A percentile compares a stretch with the other conserved stretches of the same genome.
phyloP scores from a whole-genome alignment of 768 basidiomycete species.

The Cubamyces sp. region DNA sequence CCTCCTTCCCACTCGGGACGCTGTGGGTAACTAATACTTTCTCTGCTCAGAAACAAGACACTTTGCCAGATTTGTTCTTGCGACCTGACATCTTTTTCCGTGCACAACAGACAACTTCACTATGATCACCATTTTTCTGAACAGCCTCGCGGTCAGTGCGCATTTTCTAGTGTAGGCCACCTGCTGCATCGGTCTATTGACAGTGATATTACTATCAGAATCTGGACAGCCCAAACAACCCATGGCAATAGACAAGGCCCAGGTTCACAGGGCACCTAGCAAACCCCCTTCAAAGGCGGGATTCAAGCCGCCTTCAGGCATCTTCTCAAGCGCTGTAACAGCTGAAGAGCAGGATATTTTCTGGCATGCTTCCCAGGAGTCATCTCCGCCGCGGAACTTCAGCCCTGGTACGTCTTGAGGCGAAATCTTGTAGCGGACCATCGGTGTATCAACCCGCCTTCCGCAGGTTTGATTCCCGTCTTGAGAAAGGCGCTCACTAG shows the following conservation, averaged over 20 bases:
- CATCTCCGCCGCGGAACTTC: slow-evolving; percentile 56
- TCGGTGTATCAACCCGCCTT: not conserved
- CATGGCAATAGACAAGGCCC: not conserved
- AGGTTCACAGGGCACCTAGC: not conserved
- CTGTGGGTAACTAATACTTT: not conserved
- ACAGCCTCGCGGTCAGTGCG: slow-evolving; percentile 15
- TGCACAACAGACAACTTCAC: slow-evolving; percentile 51
- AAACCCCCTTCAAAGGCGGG: slow-evolving; percentile 5
- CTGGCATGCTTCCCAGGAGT: slow-evolving; percentile 59
- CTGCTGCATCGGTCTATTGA: not conserved
- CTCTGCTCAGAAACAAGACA: slow-evolving; percentile 10
- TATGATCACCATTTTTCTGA: slow-evolving; percentile 54
- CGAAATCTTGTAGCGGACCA: not conserved
- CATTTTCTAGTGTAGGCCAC: not conserved
- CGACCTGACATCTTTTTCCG: slow-evolving; percentile 44
- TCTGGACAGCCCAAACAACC: no score
- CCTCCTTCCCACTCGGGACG: not conserved
- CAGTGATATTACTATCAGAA: no score
- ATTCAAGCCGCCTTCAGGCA: slow-evolving; percentile 3
- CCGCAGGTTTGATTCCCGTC: slow-evolving; percentile 64
- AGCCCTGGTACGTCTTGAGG: slow-evolving; percentile 54
- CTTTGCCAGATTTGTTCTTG: slow-evolving; percentile 56
- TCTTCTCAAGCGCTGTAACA: not conserved
- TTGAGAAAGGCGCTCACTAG: slow-evolving; percentile 58
- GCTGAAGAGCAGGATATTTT: slow-evolving; percentile 51